phyloP scores from a whole-genome alignment of 1,284 basidiomycete species.

The Pisolithus thermaeus region DNA sequence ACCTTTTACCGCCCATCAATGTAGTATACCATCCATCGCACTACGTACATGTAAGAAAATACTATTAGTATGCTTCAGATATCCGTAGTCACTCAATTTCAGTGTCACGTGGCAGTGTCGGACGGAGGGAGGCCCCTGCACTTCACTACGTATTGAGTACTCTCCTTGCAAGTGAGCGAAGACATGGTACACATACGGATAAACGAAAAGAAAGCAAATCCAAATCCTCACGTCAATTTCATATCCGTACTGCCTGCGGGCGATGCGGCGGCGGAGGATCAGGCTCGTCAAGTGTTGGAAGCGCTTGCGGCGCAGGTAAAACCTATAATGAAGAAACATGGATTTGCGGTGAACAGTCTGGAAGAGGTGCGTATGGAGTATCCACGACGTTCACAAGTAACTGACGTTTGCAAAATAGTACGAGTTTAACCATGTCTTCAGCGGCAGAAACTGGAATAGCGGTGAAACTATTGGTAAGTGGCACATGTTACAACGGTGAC shows the following conservation, averaged over 20 bases:
- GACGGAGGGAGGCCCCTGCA: no score
- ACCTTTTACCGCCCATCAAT: no score
- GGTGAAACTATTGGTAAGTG: conserved; percentile 68
- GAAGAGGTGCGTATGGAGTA: conserved; percentile 57
- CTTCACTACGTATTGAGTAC: no score
- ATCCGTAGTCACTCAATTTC: no score
- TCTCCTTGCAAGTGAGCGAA: not conserved
- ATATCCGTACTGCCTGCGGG: conserved; percentile 51
- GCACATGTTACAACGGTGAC: not conserved
- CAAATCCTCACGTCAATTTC: conserved; percentile 73
- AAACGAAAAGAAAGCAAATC: conserved; percentile 64
- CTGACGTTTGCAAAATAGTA: conserved; percentile 39
- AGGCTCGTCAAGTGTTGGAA: conserved; percentile 60
- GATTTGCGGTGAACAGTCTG: conserved; percentile 67
- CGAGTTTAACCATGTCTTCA: conserved; percentile 69
- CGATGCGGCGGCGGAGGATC: conserved; percentile 38
- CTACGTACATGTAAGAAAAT: no score
- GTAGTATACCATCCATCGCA: no score
- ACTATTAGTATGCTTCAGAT: no score
- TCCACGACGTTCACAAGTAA: not conserved
- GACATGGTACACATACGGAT: conserved; percentile 66
- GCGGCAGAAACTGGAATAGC: conserved; percentile 75
- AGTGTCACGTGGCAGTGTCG: no score
- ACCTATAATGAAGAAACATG: conserved; percentile 75
- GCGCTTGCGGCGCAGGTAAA: conserved; percentile 75